These are phyloP conservation scores for Pseudogymnoascus sp. DNA, from an alignment of 2,329 filamentous ascomycete genomes.

Conservation along the genomic window DNA sequence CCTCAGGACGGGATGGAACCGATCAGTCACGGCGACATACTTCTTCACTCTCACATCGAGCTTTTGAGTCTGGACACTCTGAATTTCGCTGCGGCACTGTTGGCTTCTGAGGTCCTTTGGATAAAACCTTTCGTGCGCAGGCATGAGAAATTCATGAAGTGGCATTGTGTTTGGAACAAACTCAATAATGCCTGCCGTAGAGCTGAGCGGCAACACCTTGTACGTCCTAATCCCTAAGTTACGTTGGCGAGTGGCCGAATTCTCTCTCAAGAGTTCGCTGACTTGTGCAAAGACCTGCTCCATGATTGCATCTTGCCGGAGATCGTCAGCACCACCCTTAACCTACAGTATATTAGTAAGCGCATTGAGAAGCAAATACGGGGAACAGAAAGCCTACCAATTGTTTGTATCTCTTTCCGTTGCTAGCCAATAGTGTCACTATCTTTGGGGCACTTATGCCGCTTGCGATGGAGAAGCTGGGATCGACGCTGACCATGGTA, in stretches of 20 bases:
- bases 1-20: conserved; percentile 86
- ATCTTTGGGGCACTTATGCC: conserved; percentile 93
- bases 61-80: conserved; percentile 59
- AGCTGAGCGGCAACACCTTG: conserved; percentile 85
- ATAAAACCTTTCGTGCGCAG: conserved; percentile 79
- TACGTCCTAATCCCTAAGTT: conserved; percentile 90
- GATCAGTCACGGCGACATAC: conserved; percentile 70
- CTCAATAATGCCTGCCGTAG: conserved; percentile 84
- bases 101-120: conserved; percentile 72
- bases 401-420: conserved; percentile 78
- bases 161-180: conserved; percentile 93
- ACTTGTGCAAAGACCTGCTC: conserved; percentile 98
- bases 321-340: conserved; percentile 91
- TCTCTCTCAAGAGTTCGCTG: conserved; percentile 77
- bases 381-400: conserved; percentile 44
- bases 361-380: conserved; percentile 10
- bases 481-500: conserved; percentile 61
- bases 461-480: conserved; percentile 74
- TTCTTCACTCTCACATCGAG: conserved; percentile 63
- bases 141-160: conserved; percentile 84
- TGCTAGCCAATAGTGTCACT: conserved; percentile 68
- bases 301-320: conserved; percentile 97
- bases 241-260: conserved; percentile 78
- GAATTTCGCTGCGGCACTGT: conserved; percentile 72
- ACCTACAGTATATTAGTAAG: conserved; percentile 40